Evolutionary conservation across 352 stramenopile species (phyloP).

Genomic region (Peronosclerospora sorghi): DNA sequence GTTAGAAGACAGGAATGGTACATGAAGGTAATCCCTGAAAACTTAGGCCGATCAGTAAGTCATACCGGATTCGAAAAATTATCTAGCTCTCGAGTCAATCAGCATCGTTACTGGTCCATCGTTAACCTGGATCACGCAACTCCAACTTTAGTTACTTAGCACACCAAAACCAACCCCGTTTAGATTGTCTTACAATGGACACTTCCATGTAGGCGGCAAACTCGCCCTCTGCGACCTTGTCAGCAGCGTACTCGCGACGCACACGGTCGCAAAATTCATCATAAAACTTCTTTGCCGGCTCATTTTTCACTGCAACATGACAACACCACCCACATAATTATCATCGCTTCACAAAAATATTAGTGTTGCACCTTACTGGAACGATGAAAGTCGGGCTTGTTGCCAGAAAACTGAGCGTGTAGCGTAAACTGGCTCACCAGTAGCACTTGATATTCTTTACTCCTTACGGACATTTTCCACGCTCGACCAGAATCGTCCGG

Average conservation of each 20-base stretch:
- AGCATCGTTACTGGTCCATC: conserved; percentile 76
- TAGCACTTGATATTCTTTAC: conserved; percentile 61
- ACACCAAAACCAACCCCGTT: background rate
- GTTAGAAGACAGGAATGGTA: too few relatives aligned
- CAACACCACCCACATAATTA: background rate
- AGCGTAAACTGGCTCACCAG: conserved; percentile 85
- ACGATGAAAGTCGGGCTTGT: conserved; percentile 83
- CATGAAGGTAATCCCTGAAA: too few relatives aligned
- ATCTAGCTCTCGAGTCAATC: conserved; percentile 74
- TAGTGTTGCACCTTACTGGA: conserved; percentile 34
- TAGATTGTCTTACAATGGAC: conserved; percentile 36
- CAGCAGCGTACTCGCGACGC: conserved; percentile 34
- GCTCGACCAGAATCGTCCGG: conserved; percentile 36
- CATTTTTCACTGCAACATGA: conserved; percentile 40
- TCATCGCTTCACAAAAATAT: background rate
- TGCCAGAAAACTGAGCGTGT: conserved; percentile 65
- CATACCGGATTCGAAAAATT: too few relatives aligned
- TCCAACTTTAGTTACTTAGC: conserved; percentile 5
- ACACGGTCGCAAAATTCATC: conserved; percentile 64
- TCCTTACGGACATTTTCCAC: conserved; percentile 63
- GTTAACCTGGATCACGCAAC: conserved; percentile 37
- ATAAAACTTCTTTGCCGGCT: conserved; percentile 60
- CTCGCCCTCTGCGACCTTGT: conserved; percentile 68
- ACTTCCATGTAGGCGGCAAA: conserved; percentile 85
- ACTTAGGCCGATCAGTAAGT: too few relatives aligned